phyloP scores from a whole-genome alignment of 148 eudicot species.

The Silene latifolia region DNA sequence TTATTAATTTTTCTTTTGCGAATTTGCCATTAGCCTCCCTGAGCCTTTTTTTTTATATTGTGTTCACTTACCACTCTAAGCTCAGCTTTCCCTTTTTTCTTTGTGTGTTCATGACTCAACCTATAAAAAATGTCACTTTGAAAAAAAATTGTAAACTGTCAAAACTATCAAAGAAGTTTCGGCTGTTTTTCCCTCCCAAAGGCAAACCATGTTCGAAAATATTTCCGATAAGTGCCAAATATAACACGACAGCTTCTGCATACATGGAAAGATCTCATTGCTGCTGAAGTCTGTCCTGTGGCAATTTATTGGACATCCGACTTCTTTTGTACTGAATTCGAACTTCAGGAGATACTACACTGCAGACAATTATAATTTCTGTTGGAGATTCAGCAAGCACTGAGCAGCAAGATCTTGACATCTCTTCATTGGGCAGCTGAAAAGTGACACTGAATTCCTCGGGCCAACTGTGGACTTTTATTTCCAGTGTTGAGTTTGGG shows the following conservation, averaged over 20 bases:
- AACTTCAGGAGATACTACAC: not conserved
- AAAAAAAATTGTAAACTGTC: not conserved
- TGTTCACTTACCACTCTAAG: not conserved
- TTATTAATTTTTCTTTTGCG: not conserved
- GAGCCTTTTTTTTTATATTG: not conserved
- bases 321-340: not conserved
- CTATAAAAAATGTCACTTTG: not conserved
- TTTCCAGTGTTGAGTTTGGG: constrained; percentile 32
- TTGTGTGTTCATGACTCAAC: not conserved
- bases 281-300: not conserved
- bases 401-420: not conserved
- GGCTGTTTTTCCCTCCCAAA: not conserved
- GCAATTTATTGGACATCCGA: not conserved
- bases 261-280: not conserved
- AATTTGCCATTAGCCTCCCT: too few species aligned
- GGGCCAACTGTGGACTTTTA: constrained; percentile 1
- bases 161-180: not conserved
- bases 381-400: constrained; percentile 9
- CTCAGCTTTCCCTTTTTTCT: not conserved
- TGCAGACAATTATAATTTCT: not conserved
- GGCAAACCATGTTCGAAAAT: not conserved
- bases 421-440: not conserved
- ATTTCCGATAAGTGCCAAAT: not conserved
- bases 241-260: not conserved
- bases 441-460: not conserved